These are phyloP conservation scores for Cochlearia excelsa DNA, from an alignment of 345 rosid species.

Conservation along the genomic window DNA sequence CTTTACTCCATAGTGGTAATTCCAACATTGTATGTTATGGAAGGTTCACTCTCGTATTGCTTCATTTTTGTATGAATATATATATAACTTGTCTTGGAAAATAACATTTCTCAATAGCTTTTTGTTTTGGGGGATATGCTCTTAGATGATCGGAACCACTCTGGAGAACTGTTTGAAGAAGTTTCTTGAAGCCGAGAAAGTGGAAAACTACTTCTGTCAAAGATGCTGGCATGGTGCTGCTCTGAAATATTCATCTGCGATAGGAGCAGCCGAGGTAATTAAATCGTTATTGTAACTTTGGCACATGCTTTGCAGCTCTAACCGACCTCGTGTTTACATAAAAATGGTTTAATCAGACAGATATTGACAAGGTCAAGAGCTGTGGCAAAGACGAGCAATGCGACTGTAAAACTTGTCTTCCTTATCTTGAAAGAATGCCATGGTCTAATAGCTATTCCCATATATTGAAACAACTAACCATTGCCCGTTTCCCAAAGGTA, in stretches of 20 bases:
- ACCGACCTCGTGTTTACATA: slow-evolving; percentile 9
- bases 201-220: slow-evolving; percentile 69
- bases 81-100: not conserved
- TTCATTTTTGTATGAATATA: not conserved
- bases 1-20: slow-evolving; percentile 46
- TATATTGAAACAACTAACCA: slow-evolving; percentile 52
- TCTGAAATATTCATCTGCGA: slow-evolving; percentile 47
- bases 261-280: slow-evolving; percentile 50
- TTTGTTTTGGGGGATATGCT: slow-evolving; percentile 8
- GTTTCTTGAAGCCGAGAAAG: slow-evolving; percentile 53
- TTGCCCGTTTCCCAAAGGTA: slow-evolving; percentile 79
- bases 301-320: not conserved
- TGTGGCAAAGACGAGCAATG: slow-evolving; percentile 61
- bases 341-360: slow-evolving; percentile 38
- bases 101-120: slow-evolving; percentile 1
- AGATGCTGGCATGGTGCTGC: slow-evolving; percentile 87
- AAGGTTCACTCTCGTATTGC: slow-evolving; percentile 45
- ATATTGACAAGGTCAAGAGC: slow-evolving; percentile 49
- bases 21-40: slow-evolving; percentile 67
- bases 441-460: slow-evolving; percentile 67
- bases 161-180: slow-evolving; percentile 71
- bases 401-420: slow-evolving; percentile 43
- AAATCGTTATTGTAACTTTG: not conserved
- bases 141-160: slow-evolving; percentile 56
- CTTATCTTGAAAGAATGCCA: slow-evolving; percentile 51